Percentiles rank a stretch among this genome's conserved stretches.
Conservation (phyloP, 208 protist genomes). For the Crithidia mellificae region DNA sequence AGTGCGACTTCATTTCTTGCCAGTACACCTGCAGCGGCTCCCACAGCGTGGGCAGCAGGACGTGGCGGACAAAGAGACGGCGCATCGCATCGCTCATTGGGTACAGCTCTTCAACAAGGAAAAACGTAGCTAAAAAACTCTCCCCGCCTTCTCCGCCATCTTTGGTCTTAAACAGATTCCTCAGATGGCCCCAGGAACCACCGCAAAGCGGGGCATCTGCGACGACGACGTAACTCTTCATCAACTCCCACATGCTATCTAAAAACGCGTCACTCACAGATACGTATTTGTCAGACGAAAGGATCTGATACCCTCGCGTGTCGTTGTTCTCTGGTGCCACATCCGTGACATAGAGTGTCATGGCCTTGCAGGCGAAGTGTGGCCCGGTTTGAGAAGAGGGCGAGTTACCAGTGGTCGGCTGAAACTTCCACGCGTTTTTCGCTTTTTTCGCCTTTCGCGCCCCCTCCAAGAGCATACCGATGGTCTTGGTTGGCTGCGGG, state of each 20-base stretch:
- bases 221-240: slow-evolving; percentile 12
- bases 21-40: slow-evolving; percentile 13
- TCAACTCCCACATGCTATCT: slow-evolving; percentile 30
- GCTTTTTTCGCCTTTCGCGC: no score
- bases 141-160: background rate
- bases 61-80: slow-evolving; percentile 18
- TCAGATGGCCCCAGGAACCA: slow-evolving; percentile 8
- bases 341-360: no score
- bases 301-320: no score
- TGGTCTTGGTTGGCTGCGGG: no score
- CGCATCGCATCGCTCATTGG: slow-evolving; percentile 5
- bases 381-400: no score
- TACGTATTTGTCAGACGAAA: background rate
- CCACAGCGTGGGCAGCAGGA: slow-evolving; percentile 30
- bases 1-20: slow-evolving; percentile 15
- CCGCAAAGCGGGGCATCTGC: background rate
- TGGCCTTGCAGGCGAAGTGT: no score
- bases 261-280: slow-evolving; percentile 23
- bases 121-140: slow-evolving; percentile 5
- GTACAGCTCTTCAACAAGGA: slow-evolving; percentile 1
- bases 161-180: no score
- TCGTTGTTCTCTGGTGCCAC: no score
- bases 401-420: background rate
- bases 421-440: slow-evolving; percentile 16
- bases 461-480: no score